Percentiles rank a stretch among this genome's conserved stretches.
These are phyloP conservation scores for Lophiostoma macrostomum DNA, from an alignment of 495 filamentous ascomycete genomes.

Conservation along the genomic window DNA sequence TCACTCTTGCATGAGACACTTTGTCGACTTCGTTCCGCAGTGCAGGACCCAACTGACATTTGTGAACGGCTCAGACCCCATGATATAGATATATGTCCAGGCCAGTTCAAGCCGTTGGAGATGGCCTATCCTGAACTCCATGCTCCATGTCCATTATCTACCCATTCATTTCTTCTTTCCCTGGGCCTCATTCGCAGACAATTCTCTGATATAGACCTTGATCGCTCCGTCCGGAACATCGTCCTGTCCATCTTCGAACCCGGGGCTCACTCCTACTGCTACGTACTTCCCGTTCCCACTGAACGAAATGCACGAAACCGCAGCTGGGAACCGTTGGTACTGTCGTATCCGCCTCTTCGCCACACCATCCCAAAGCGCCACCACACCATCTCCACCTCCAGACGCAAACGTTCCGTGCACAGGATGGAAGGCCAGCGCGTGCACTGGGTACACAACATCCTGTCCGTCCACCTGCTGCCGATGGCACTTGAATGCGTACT, in stretches of 20 bases:
- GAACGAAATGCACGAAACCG: conserved; percentile 74
- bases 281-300: conserved; percentile 76
- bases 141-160: neutral
- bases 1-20: no score
- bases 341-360: conserved; percentile 86
- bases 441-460: conserved; percentile 93
- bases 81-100: no score
- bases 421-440: conserved; percentile 90
- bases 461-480: conserved; percentile 64
- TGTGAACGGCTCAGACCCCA: no score
- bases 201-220: conserved; percentile 74
- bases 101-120: no score
- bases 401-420: conserved; percentile 87
- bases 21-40: no score
- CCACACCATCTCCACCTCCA: conserved; percentile 89
- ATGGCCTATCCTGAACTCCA: no score
- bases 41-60: no score
- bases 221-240: conserved; percentile 59
- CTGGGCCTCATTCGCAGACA: conserved; percentile 83
- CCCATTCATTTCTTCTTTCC: conserved; percentile 63
- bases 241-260: conserved; percentile 89
- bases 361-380: conserved; percentile 93
- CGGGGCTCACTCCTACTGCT: conserved; percentile 79
- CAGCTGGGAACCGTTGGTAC: conserved; percentile 78
- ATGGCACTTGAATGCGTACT: conserved; percentile 99